phyloP scores from a whole-genome alignment of 2,329 filamentous ascomycete species.

The Zasmidium cellare region DNA sequence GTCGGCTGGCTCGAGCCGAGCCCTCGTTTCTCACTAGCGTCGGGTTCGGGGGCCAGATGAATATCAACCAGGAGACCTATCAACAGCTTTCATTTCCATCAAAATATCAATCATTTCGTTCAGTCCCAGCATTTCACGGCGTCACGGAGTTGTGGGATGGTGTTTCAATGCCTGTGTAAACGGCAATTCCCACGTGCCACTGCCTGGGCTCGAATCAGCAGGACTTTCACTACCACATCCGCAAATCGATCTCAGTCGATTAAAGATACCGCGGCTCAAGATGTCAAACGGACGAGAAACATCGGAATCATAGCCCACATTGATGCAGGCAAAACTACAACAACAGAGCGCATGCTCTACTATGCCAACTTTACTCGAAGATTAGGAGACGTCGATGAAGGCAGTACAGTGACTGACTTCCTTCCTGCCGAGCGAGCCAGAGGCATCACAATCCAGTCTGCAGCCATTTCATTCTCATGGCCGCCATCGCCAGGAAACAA shows the following conservation, averaged over 20 bases:
- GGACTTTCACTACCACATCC: constrained; percentile 8
- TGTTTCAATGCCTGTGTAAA: constrained; percentile 23
- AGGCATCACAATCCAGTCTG: constrained; percentile 97
- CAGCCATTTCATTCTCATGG: constrained; percentile 94
- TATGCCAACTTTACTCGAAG: constrained; percentile 87
- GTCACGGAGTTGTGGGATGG: constrained; percentile 14
- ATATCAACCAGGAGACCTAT: not conserved
- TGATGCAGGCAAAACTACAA: constrained; percentile 97
- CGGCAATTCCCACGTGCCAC: constrained; percentile 9
- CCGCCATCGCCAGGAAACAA: constrained; percentile 54
- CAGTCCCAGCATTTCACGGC: not conserved
- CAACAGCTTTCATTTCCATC: not conserved
- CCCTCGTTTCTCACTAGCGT: not conserved
- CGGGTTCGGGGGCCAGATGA: not conserved
- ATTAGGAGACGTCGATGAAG: constrained; percentile 93
- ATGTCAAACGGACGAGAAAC: constrained; percentile 66
- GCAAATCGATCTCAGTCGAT: constrained; percentile 9
- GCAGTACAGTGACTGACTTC: constrained; percentile 96
- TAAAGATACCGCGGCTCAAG: not conserved
- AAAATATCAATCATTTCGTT: not conserved
- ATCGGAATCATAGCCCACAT: constrained; percentile 99
- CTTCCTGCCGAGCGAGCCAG: constrained; percentile 86
- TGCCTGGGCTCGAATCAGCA: constrained; percentile 1
- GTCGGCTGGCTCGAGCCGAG: too few relatives aligned
- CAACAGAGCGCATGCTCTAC: constrained; percentile 97